Evolutionary conservation across 345 rosid species (phyloP).

Genomic region (Corchorus capsularis): DNA sequence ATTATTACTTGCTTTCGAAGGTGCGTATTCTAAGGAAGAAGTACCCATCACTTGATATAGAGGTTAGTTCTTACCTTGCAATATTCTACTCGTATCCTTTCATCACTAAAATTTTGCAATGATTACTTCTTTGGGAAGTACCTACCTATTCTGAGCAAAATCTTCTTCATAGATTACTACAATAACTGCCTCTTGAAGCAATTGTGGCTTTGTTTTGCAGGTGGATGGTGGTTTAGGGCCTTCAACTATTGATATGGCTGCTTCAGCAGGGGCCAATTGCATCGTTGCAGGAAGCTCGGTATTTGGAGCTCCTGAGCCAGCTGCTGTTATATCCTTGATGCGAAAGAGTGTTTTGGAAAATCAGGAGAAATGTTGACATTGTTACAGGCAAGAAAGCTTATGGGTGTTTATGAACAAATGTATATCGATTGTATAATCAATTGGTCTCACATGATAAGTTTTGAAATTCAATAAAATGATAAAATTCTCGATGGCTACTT

Average conservation of each 20-base stretch:
- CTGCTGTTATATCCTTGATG: conserved; percentile 67
- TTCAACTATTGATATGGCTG: conserved; percentile 74
- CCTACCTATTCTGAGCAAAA: not conserved
- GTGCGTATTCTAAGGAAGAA: conserved; percentile 63
- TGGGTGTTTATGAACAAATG: not conserved
- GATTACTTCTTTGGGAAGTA: not conserved
- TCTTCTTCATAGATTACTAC: not conserved
- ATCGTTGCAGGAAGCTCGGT: conserved; percentile 90
- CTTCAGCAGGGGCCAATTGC: conserved; percentile 86
- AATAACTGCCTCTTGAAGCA: conserved; percentile 13
- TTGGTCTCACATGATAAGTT: not conserved
- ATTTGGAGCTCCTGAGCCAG: conserved; percentile 84
- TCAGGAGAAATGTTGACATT: conserved; percentile 34
- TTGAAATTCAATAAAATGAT: conserved; percentile 20
- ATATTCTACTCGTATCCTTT: not conserved
- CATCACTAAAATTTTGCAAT: not conserved
- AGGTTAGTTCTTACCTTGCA: conserved; percentile 43
- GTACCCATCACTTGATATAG: conserved; percentile 81
- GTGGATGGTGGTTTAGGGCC: conserved; percentile 96
- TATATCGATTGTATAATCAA: conserved; percentile 3
- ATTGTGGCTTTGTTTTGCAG: conserved; percentile 32
- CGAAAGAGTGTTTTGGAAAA: conserved; percentile 59
- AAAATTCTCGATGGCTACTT: not conserved
- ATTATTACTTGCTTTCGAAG: conserved; percentile 30
- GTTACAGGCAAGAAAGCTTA: conserved; percentile 20